Evolutionary conservation across 2,329 filamentous ascomycete genomes (phyloP).

Genomic region (Anthostomella pinea): DNA sequence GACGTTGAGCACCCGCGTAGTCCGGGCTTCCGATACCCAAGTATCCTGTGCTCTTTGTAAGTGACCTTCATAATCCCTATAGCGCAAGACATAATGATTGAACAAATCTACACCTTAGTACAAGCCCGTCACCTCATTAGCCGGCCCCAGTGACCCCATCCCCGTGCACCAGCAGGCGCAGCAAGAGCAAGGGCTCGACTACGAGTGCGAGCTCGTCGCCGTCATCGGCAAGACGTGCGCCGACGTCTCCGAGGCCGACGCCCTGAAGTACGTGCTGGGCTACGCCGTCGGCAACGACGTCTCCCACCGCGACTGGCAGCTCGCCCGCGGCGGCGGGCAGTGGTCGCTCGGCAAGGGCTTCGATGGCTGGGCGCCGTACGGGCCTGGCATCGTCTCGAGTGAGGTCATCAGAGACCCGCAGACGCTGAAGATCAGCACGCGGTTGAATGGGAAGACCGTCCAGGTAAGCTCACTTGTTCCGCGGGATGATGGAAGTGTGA

Average conservation of each 20-base stretch:
- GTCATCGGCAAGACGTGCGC: conserved; percentile 67
- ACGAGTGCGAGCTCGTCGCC: conserved; percentile 75
- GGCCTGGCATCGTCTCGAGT: conserved; percentile 65
- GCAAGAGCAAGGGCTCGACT: conserved; percentile 65
- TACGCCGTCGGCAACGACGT: conserved; percentile 77
- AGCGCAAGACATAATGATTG: no score
- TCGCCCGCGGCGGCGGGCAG: conserved; percentile 65
- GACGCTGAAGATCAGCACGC: conserved; percentile 53
- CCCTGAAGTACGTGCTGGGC: conserved; percentile 70
- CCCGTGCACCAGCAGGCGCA: conserved; percentile 66
- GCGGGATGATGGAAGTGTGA: not conserved
- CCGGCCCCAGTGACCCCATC: conserved; percentile 63
- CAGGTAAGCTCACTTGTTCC: conserved; percentile 39
- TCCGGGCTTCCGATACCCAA: conserved; percentile 66
- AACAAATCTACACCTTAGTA: conserved; percentile 42
- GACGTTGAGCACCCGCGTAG: conserved; percentile 30
- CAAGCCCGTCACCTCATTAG: conserved; percentile 65
- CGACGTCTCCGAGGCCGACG: conserved; percentile 62
- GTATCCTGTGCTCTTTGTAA: conserved; percentile 68
- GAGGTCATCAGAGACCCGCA: conserved; percentile 56
- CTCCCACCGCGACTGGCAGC: conserved; percentile 76
- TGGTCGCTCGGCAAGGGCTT: conserved; percentile 73
- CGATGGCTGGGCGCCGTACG: conserved; percentile 72
- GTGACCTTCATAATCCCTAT: conserved; percentile 15
- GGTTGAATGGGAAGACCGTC: conserved; percentile 56